These are phyloP conservation scores for Gossypium sturtianum DNA, from an alignment of 345 rosid genomes.

Conservation along the genomic window DNA sequence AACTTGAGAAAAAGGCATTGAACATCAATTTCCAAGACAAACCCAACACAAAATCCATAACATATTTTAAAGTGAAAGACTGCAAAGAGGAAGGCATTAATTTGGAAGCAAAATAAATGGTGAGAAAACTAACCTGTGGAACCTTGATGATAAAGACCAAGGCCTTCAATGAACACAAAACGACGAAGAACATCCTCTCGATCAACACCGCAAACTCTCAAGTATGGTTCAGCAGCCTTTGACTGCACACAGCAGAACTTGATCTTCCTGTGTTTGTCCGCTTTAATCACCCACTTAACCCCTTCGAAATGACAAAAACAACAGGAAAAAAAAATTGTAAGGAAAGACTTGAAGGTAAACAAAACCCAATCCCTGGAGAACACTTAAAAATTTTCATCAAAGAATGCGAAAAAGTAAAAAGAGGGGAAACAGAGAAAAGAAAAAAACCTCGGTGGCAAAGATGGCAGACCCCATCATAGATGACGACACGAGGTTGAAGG, in stretches of 20 bases:
- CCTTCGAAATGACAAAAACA: constrained; percentile 33
- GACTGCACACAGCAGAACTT: constrained; percentile 95
- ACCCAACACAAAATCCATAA: not conserved
- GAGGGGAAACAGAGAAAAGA: not conserved
- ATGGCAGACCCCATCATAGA: constrained; percentile 93
- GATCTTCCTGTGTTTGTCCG: constrained; percentile 75
- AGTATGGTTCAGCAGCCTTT: constrained; percentile 76
- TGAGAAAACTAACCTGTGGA: constrained; percentile 60
- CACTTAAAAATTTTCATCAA: not conserved
- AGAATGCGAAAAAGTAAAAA: not conserved
- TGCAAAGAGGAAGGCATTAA: not conserved
- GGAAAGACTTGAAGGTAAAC: not conserved
- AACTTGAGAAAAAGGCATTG: too few species aligned
- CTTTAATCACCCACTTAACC: constrained; percentile 85
- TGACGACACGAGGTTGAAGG: constrained; percentile 88
- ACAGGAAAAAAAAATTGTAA: not conserved
- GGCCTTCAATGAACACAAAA: constrained; percentile 84
- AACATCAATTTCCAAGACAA: not conserved
- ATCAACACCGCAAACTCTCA: constrained; percentile 63
- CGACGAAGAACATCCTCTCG: constrained; percentile 68
- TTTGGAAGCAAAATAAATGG: not conserved
- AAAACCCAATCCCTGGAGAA: not conserved
- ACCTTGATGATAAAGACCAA: constrained; percentile 63
- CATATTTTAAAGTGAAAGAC: not conserved
- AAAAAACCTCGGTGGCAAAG: constrained; percentile 84